Base-by-base conservation (phyloP, 305 asterid species). In the Euphrasia arctica region DNA sequence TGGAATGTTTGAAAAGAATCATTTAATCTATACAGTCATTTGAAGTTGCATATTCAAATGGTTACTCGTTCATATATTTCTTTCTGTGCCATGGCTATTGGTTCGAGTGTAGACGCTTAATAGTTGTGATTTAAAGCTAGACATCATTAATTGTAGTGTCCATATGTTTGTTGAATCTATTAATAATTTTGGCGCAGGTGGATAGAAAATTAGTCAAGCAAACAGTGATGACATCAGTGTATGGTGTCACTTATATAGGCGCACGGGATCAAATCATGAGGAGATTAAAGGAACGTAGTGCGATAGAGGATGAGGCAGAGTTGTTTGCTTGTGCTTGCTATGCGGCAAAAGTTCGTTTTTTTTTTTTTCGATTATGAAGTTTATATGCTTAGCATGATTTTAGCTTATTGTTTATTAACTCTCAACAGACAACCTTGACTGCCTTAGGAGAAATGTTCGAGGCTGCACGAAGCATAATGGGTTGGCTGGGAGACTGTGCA, bases 401-500 rank as follows among this genome's bases (percentile, higher is more conserved):
- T 71, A 64, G 67, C 78, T 66, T 61, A 75, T 56, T 64, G 25
- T 10, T 54, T 73, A 68, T 60, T 18, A 57, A 68, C 62, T 36
- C 42, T 67, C 67, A 68, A 67, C 69, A 89, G 96, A 77, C 79
- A 75, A 89, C 95, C 36, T 81, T 18, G 22, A 18, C 22, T 18
- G 22, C 22, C 22, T 18, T 18, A 18, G 22, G 22, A 18, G 22
- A 18, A 75, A 89, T 89, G 95, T 89, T 89, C 73, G 88, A 84
- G 78, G 88, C 87, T 75, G 95, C 96, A 56, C 80, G 88, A 71
- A 67, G 85, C 75, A 89, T 86, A 77, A 89, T 89, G 96, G 78
- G 62, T 68, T 89, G 96, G 96, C 96, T 89, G 42, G 92, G 90
- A 65, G 95, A 89, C 29, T 89, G 92, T 74, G 96, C 96, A 27